Percentiles rank a stretch among this genome's conserved stretches.
Conservation (phyloP, 805 yeast species). For the Candida vartiovaarae region DNA sequence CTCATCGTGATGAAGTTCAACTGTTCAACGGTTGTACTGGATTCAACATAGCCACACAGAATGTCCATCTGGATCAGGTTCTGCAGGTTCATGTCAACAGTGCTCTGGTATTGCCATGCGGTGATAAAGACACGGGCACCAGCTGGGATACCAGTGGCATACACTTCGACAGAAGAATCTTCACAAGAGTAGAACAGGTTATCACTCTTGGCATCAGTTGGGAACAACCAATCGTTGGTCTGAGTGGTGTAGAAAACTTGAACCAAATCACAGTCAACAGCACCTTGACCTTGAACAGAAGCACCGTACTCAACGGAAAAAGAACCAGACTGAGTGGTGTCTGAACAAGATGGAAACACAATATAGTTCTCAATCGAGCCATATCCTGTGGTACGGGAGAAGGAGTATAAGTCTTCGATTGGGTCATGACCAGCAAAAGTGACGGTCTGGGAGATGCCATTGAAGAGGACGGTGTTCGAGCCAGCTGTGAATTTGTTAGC, state of each 20-base stretch:
- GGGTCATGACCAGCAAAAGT: slow-evolving; percentile 19
- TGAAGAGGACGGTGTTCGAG: slow-evolving; percentile 22
- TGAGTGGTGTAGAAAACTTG: slow-evolving; percentile 20
- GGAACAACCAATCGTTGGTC: slow-evolving; percentile 30
- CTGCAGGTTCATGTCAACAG: slow-evolving; percentile 1
- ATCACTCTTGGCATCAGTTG: slow-evolving; percentile 11
- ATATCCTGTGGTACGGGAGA: slow-evolving; percentile 27
- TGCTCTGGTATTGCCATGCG: slow-evolving; percentile 23
- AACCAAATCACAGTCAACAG: slow-evolving; percentile 17
- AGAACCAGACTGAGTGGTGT: slow-evolving; percentile 21
- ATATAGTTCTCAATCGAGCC: slow-evolving; percentile 27
- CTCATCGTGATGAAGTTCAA: slow-evolving; percentile 7
- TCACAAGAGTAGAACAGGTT: slow-evolving; percentile 21
- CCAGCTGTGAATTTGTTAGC: slow-evolving; percentile 26
- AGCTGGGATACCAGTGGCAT: slow-evolving; percentile 14
- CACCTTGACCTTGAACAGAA: slow-evolving; percentile 11
- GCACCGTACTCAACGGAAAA: slow-evolving; percentile 19
- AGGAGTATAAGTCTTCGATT: slow-evolving; percentile 16
- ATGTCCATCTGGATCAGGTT: slow-evolving; percentile 11
- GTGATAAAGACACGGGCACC: slow-evolving; percentile 26
- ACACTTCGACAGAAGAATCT: slow-evolving; percentile 14
- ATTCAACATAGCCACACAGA: slow-evolving; percentile 6
- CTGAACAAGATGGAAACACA: slow-evolving; percentile 26
- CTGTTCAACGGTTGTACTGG: slow-evolving; percentile 1
- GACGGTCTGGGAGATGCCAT: slow-evolving; percentile 20